These are phyloP conservation scores for Candida wancherniae DNA, from an alignment of 805 yeast species.

Conservation along the genomic window DNA sequence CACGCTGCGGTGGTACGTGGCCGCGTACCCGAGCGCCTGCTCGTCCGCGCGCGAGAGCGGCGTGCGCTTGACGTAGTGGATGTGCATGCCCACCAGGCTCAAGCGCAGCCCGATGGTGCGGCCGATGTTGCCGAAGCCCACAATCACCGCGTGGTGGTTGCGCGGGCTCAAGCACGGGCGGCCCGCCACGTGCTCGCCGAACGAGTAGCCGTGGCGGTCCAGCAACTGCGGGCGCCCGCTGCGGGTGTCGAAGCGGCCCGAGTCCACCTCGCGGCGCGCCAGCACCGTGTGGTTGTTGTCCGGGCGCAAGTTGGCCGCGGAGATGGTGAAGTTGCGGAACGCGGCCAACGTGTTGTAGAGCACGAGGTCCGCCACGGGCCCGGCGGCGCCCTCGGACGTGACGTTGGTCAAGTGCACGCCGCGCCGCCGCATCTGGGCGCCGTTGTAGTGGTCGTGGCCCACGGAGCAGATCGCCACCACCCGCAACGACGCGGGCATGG, in stretches of 20 bases:
- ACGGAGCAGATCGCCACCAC: constrained; percentile 53
- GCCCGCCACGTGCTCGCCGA: constrained; percentile 45
- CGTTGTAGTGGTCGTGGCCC: constrained; percentile 51
- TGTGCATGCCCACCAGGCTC: constrained; percentile 55
- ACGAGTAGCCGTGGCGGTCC: constrained; percentile 21
- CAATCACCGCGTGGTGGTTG: constrained; percentile 55
- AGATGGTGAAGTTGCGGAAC: constrained; percentile 52
- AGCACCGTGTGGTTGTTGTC: constrained; percentile 39
- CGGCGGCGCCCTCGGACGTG: constrained; percentile 51
- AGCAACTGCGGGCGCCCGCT: constrained; percentile 27
- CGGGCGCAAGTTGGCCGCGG: constrained; percentile 38
- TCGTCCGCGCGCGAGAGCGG: constrained; percentile 32
- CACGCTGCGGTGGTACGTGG: constrained; percentile 35
- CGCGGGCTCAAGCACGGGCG: constrained; percentile 45
- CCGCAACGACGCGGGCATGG: constrained; percentile 43
- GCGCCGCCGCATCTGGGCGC: constrained; percentile 31
- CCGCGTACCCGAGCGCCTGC: constrained; percentile 39
- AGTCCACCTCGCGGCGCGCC: constrained; percentile 37
- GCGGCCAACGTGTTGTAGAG: constrained; percentile 52
- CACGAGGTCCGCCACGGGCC: constrained; percentile 71
- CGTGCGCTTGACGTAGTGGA: constrained; percentile 57
- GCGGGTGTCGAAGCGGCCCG: constrained; percentile 28
- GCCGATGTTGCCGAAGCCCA: constrained; percentile 79
- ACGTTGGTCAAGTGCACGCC: constrained; percentile 58
- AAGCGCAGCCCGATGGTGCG: constrained; percentile 56